Evolutionary conservation across 2,329 filamentous ascomycete species (phyloP), one percentile per base, ranked within the genome.

Genomic region (Penicillium brevicompactum): DNA sequence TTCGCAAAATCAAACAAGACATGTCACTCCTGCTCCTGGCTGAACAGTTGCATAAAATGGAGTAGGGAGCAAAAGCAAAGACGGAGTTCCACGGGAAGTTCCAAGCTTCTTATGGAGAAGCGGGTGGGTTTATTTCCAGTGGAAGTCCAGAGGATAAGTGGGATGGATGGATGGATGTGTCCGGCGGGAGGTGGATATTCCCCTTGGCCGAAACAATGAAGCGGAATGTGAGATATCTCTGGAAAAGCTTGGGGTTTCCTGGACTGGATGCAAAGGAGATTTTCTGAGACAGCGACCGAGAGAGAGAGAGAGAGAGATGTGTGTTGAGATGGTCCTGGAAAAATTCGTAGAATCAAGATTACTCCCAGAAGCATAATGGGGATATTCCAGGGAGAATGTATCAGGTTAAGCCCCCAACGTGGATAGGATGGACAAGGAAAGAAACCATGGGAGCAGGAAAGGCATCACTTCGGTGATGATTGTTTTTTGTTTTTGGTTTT

Each of bases 1-100:
- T 69, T 67, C 65, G 46, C 51, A 59, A 57, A 60, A 56, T 52
- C 43, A 49, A 60, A 62, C 56, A 62, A 64, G 53, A 59, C 61
- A 61, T 46, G 56, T 60, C 62, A 57, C 57, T 65, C 55, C 57
- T 63, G 62, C 54, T 65, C 59, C 59, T 63, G 51, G 57, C 56
- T 48, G 58, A 57, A 55, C 58, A 58, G 42, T 49, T 59, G 62
- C 58, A 61, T 50, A 47, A 57, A 59, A 54, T 58, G 53, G 51
- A 43, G 49, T 18, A 42, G 30, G 53, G 40, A 55, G 32, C 34
- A 55, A 57, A 60, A 57, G 55, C 49, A 55, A 61, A 53, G 53
- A 61, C 44, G 46, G 53, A 27, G 22, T 45, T 53, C 54, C 48
- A 44, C 11, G 46, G 43, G 46, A 55, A 45, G 27, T 51, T 41